phyloP scores from a whole-genome alignment of 1,139 yeast species.

The Blastobotrys petasosporus region DNA sequence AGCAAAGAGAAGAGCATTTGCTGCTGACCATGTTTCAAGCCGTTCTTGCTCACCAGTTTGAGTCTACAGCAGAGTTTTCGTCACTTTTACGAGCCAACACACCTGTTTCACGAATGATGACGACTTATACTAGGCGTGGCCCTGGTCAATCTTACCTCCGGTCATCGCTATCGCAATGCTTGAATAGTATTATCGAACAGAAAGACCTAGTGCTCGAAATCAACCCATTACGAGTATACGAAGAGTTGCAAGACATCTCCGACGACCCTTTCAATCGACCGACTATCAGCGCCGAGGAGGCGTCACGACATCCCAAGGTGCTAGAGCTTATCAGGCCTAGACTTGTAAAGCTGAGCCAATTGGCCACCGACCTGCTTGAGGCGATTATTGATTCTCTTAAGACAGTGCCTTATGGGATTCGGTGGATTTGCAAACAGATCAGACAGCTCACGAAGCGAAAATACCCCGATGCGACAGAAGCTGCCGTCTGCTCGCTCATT shows the following conservation, averaged over 20 bases:
- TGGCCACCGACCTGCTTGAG: constrained; percentile 55
- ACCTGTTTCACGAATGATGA: constrained; percentile 41
- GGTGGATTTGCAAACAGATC: constrained; percentile 68
- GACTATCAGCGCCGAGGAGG: constrained; percentile 31
- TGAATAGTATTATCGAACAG: constrained; percentile 32
- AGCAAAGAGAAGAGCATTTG: constrained; percentile 39
- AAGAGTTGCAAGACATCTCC: constrained; percentile 27
- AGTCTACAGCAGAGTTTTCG: constrained; percentile 35
- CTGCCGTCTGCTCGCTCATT: constrained; percentile 50
- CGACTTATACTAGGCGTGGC: constrained; percentile 40
- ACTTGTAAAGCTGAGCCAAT: constrained; percentile 36
- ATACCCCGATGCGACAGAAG: constrained; percentile 54
- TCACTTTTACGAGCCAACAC: constrained; percentile 38
- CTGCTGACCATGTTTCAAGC: constrained; percentile 38
- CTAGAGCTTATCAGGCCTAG: constrained; percentile 32
- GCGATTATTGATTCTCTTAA: constrained; percentile 53
- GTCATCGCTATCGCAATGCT: constrained; percentile 31
- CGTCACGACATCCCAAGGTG: constrained; percentile 31
- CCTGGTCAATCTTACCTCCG: constrained; percentile 40
- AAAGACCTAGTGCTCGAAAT: constrained; percentile 33
- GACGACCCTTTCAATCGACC: constrained; percentile 25
- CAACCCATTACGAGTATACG: constrained; percentile 36
- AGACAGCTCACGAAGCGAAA: constrained; percentile 55
- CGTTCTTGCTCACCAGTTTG: constrained; percentile 38
- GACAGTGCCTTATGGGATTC: constrained; percentile 64